phyloP scores from a whole-genome alignment of 2,329 filamentous ascomycete genomes.

The Fusarium albosuccineum region DNA sequence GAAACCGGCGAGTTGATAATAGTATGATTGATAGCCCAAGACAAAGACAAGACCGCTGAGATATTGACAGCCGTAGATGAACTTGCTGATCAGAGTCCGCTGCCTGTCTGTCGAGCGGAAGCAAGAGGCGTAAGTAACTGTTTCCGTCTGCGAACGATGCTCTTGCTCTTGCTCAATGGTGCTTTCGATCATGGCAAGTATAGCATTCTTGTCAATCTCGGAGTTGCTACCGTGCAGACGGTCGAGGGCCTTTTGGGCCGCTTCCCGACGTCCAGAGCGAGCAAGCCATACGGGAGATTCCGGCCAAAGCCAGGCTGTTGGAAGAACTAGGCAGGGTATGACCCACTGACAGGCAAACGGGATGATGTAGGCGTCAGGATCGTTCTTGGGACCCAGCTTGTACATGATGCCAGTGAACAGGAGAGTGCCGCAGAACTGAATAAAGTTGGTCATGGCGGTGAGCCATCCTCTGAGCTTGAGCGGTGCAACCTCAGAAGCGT shows the following conservation, averaged over 20 bases:
- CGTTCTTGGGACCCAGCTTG: slow-evolving; percentile 1
- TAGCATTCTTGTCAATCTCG: neutral
- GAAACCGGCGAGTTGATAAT: slow-evolving; percentile 12
- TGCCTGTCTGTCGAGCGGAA: slow-evolving; percentile 1
- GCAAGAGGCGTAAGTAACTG: neutral
- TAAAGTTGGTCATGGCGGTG: slow-evolving; percentile 20
- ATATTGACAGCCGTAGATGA: slow-evolving; percentile 7
- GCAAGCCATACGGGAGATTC: slow-evolving; percentile 7
- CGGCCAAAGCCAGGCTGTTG: slow-evolving; percentile 7
- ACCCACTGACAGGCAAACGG: slow-evolving; percentile 16
- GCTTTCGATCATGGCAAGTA: neutral
- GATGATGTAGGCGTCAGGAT: slow-evolving; percentile 9
- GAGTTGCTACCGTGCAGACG: neutral
- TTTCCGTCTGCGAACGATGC: neutral
- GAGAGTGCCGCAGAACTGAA: slow-evolving; percentile 14
- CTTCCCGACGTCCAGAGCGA: neutral
- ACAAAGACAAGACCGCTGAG: slow-evolving; percentile 10
- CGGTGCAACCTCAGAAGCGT: slow-evolving; percentile 14
- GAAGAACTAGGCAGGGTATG: slow-evolving; percentile 1
- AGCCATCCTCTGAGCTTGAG: slow-evolving; percentile 16
- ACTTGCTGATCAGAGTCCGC: slow-evolving; percentile 15
- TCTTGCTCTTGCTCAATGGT: slow-evolving; percentile 9
- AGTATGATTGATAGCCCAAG: slow-evolving; percentile 14
- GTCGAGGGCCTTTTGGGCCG: slow-evolving; percentile 2
- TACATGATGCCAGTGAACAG: slow-evolving; percentile 15